Base-by-base conservation (phyloP, 1,139 yeast species). In the Saccharomyces hybrid region DNA sequence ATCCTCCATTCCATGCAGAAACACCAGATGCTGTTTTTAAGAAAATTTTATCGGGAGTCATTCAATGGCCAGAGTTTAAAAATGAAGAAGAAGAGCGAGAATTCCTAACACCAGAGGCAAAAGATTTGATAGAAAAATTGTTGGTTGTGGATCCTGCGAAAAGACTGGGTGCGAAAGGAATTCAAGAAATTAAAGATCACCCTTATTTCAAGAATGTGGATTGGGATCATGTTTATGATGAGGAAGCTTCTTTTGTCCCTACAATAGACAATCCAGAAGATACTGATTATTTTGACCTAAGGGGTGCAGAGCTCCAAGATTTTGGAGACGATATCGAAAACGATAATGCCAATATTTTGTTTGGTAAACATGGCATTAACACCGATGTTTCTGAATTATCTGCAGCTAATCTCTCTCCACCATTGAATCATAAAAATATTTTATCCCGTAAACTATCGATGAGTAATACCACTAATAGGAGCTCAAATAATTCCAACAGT, bases 1-100 rank as follows among this genome's bases (percentile, higher is more conserved):
- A 84, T 66, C 97, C 99, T 0, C 99, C 99, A 2, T 95, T 95
- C 70, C 95, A 89, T 69, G 96, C 88, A 1, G 75, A 77, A 5
- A 78, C 91, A 0, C 96, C 97, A 0, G 88, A 86, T 51, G 74
- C 77, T 57, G 96, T 95, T 0, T 93, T 95, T 67, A 80, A 83
- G 54, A 90, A 89, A 61, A 93, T 95, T 50, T 74, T 90, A 55
- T 75, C 72, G 23, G 84, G 93, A 20, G 76, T 77, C 0, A 86
- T 93, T 50, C 88, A 86, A 57, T 95, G 98, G 98, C 98, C 98
- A 0, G 73, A 76, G 1, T 67, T 84, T 30, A 62, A 76, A 3
- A 70, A 74, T 1, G 77, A 77, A n/a, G 82, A 80, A 50, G 83
- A 80, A 49, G 83, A 80, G 50, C 64, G 63, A 14, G 75, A 75